These are phyloP conservation scores for Eucalyptus tenuipes DNA, from an alignment of 345 rosid genomes.

Conservation along the genomic window DNA sequence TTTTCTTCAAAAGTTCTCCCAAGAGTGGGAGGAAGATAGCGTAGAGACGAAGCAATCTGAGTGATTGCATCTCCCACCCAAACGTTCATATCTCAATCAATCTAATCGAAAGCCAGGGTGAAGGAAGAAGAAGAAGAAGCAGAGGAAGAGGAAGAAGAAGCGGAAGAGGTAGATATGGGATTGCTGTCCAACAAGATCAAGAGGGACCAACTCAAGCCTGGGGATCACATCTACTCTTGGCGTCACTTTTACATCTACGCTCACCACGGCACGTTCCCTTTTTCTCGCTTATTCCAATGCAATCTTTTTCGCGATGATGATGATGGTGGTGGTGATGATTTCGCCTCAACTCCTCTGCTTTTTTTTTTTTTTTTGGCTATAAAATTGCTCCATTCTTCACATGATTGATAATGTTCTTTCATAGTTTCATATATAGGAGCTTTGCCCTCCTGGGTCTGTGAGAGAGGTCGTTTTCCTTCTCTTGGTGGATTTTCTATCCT, in stretches of 20 bases:
- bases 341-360: neutral
- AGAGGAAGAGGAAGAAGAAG: too few relatives aligned
- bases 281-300: neutral
- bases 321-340: neutral
- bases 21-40: too few relatives aligned
- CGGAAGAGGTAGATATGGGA: too few relatives aligned
- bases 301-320: neutral
- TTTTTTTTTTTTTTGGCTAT: neutral
- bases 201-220: conserved; percentile 37
- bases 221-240: conserved; percentile 88
- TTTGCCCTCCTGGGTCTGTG: neutral
- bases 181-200: conserved; percentile 31
- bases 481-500: neutral
- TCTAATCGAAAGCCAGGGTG: too few relatives aligned
- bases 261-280: conserved; percentile 42
- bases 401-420: neutral
- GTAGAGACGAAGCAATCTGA: too few relatives aligned
- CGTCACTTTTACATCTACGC: conserved; percentile 49
- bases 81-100: too few relatives aligned
- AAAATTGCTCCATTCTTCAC: neutral
- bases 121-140: too few relatives aligned
- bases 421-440: neutral
- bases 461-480: neutral
- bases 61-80: too few relatives aligned
- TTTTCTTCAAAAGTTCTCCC: too few relatives aligned